Evolutionary conservation across 2,329 filamentous ascomycete genomes (phyloP), one percentile per base, ranked within the genome.

Genomic region (Orbilia blumenaviensis): DNA sequence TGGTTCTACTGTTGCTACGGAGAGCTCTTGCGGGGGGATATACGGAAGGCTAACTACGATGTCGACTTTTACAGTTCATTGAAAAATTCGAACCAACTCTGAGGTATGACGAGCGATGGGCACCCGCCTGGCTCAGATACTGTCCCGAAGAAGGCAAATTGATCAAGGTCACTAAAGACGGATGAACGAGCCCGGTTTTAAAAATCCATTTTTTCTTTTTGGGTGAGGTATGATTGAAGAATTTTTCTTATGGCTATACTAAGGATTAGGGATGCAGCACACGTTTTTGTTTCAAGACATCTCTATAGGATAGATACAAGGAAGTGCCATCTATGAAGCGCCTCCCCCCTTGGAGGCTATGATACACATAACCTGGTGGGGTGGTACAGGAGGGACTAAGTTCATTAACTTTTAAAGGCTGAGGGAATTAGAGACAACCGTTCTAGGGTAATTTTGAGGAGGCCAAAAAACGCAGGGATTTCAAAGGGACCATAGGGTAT

Each of bases 61-160:
- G n/a, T n/a, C n/a, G 41, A 5, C 3, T 32, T 38, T 7, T n/a
- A 12, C 44, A 80, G 79, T 80, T 80, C 50, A 80, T 80, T 34
- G 79, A 80, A 58, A 61, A 80, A 18, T 80, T 80, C 61, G 78
- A 78, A 36, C 79, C 79, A 21, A 67, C 62, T 21, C 54, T 79
- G 16, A 62, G 75, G 18, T 79, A 78, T 25, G 79, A 80, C 41
- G 64, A 77, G 54, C 74, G 71, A 36, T 78, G 73, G 63, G 64
- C 74, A 10, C 79, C 79, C 8, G 32, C 36, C 16, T 79, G 78
- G 79, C 44, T 79, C 52, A 71, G 77, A 27, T 50, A 58, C 12
- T 60, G 41, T 12, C 41, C 60, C 9, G 64, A 41, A 10, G 64
- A 76, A 29, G 60, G 58, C 1, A 46, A 34, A 3, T 32, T 76